Percentiles rank a stretch among this genome's conserved stretches.
Conservation (phyloP, 495 filamentous ascomycete species). For the Pyrenula aspistea region DNA sequence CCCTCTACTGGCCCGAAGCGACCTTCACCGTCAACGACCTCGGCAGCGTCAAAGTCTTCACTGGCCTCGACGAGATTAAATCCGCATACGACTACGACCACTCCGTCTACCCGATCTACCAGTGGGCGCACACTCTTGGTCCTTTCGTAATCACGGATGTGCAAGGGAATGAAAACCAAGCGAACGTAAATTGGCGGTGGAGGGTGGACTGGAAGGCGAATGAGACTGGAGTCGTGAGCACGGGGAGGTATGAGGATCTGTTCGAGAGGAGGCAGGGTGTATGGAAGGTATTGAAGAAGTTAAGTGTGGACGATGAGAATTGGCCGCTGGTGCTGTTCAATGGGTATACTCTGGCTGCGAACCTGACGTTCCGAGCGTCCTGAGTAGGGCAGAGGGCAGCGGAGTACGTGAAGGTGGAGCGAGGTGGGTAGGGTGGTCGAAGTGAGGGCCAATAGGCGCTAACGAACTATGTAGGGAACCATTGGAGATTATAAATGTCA, state of each 20-base stretch:
- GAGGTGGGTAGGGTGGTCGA: too few species aligned
- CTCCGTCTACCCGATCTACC: background rate
- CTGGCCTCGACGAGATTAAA: background rate
- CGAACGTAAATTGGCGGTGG: background rate
- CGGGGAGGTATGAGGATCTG: background rate
- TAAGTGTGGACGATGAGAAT: background rate
- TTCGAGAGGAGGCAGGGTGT: background rate
- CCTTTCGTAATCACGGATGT: background rate
- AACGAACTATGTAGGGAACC: too few species aligned
- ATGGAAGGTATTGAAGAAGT: background rate
- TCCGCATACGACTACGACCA: background rate
- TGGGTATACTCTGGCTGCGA: background rate
- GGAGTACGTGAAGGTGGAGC: too few species aligned
- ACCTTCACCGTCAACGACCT: background rate
- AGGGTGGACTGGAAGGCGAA: background rate
- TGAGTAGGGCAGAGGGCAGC: too few species aligned
- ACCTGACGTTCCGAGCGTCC: background rate
- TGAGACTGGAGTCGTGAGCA: background rate
- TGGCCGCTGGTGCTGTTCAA: background rate
- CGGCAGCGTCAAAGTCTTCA: background rate
- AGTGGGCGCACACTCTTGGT: background rate
- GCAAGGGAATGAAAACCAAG: background rate
- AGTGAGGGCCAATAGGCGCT: too few species aligned
- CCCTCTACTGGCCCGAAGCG: background rate
- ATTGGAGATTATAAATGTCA: too few species aligned